Percentiles rank a stretch among this genome's conserved stretches.
These are phyloP conservation scores for Adiantum capillusveneris DNA, from an alignment of 75 land plant species.

Conservation along the genomic window DNA sequence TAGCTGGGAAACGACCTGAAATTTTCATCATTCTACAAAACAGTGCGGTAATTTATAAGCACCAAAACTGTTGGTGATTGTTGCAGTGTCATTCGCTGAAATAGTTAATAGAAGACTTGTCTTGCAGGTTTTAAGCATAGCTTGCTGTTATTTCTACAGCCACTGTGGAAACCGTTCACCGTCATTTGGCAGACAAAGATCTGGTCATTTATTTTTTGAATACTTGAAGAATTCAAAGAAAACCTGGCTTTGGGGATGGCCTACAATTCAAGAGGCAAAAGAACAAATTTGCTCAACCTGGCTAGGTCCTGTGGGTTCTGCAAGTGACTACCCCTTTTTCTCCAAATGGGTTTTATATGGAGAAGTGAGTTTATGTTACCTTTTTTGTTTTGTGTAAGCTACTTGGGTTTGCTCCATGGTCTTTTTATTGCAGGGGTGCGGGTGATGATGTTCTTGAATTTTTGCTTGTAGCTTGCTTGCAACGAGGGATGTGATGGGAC, in stretches of 20 bases:
- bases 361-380: conserved; percentile 35
- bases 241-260: conserved; percentile 52
- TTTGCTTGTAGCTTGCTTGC: conserved; percentile 57
- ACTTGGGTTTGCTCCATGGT: too few relatives aligned
- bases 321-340: conserved; percentile 87
- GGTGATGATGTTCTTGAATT: not conserved
- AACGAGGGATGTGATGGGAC: conserved; percentile 64
- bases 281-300: conserved; percentile 91
- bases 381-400: too few relatives aligned
- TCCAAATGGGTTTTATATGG: conserved; percentile 99
- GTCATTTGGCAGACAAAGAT: conserved; percentile 38
- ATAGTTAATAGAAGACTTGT: not conserved
- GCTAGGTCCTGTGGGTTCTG: conserved; percentile 98
- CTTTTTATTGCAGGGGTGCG: too few relatives aligned
- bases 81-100: too few relatives aligned
- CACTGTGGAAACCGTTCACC: conserved; percentile 91
- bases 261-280: conserved; percentile 68
- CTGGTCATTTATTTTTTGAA: conserved; percentile 26
- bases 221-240: conserved; percentile 36
- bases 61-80: too few relatives aligned
- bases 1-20: conserved; percentile 88
- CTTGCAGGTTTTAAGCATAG: conserved; percentile 87
- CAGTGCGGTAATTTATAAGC: conserved; percentile 58
- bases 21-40: conserved; percentile 84
- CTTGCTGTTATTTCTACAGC: conserved; percentile 94